Base-by-base conservation (phyloP, 164 flowering plant genomes). In the Stephania japonica region DNA sequence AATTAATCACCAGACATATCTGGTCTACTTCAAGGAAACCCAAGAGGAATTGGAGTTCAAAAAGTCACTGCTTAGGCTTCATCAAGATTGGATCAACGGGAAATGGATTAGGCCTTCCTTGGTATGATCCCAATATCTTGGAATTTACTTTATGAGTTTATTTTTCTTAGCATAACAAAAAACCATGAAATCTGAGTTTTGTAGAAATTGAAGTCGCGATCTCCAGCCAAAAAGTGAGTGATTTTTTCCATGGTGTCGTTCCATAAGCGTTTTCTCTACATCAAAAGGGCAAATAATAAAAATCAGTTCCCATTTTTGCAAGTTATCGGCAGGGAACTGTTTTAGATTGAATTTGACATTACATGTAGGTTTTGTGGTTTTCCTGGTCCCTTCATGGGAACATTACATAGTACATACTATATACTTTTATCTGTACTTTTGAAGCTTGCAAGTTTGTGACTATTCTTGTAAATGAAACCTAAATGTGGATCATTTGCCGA, bases 71-170 rank as follows among this genome's bases (percentile, higher is more conserved):
- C 69, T 94, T 70, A 82, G 98, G 81, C 84, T 66, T 19, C 97
- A 88, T 80, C 89, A 89, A 66, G 91, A 92, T 1, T 94, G 92
- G 94, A 78, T 88, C 16, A 76, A 84, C 84, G 95, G 89, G 24
- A 81, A 84, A 70, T 94, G 98, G 98, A 75, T 85, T 24, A 70
- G 53, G 27, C 70, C 86, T 78, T 84, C 89, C 21, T 23, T 75
- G 91, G 95, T 90, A 83, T 78, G 79, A 44, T 24, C 16, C 44
- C 14, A 42, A 25, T 74, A 25, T 66, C 21, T 67, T 66, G 66
- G 5, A 53, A 24, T 67, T 3, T 38, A 19, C 27, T 43, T 42
- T 21, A 27, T 66, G 43, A 11, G 26, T 38, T 6, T 67, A 56
- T 19, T 71, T 72, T 71, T 32, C 38, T 32, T 71, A 27, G n/a